Evolutionary conservation across 176 grass and related monocot species (phyloP).

Genomic region (Typha latifolia): DNA sequence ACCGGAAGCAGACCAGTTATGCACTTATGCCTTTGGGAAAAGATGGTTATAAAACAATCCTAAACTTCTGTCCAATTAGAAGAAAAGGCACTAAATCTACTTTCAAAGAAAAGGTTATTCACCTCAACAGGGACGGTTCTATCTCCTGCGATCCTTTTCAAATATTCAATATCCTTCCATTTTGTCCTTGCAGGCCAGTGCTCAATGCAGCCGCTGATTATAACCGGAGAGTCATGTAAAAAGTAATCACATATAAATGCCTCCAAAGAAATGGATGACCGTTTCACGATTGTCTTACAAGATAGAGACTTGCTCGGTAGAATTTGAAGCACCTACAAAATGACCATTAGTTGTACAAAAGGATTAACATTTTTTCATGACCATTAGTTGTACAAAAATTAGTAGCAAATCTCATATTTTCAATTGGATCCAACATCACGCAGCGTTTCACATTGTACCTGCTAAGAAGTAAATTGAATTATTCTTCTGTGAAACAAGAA

Average conservation of each 20-base stretch:
- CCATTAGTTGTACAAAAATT: no score
- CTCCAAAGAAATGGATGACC: conserved; percentile 78
- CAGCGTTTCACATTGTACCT: no score
- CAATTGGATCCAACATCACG: no score
- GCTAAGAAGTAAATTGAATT: no score
- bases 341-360: not conserved
- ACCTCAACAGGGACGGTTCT: conserved; percentile 91
- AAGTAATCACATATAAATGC: conserved; percentile 82
- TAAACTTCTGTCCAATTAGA: no score
- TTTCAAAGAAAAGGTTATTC: conserved; percentile 3
- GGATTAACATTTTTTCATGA: no score
- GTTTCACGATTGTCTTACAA: conserved; percentile 71
- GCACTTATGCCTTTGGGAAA: no score
- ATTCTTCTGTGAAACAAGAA: no score
- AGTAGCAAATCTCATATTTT: no score
- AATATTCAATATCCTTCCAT: conserved; percentile 88
- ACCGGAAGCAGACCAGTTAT: no score
- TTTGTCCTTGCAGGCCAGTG: conserved; percentile 80
- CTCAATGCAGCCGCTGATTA: conserved; percentile 90
- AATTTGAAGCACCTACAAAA: conserved; percentile 52
- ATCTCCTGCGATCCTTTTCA: conserved; percentile 75
- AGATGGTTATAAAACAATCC: no score
- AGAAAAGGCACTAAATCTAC: no score
- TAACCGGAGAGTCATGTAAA: conserved; percentile 71
- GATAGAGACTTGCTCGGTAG: conserved; percentile 70